Conservation (phyloP, 768 basidiomycete genomes). For the Boletus tylopilopsis region DNA sequence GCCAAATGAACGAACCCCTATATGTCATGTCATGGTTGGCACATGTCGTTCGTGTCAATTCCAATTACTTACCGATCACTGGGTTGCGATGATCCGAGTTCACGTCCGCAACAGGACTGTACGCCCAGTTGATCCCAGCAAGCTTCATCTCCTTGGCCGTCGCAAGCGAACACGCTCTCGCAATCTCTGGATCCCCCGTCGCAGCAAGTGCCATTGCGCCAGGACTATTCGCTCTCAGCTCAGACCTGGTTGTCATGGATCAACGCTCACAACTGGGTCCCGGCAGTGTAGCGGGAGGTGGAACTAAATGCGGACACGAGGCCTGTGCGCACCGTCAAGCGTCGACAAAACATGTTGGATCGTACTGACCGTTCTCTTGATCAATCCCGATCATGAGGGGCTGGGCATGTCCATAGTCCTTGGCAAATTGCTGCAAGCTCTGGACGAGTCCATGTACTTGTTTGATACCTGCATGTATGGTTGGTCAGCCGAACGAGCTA, state of each 20-base stretch:
- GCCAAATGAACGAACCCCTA: conserved; percentile 68
- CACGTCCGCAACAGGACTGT: conserved; percentile 68
- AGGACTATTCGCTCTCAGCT: conserved; percentile 40
- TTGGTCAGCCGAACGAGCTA: neutral
- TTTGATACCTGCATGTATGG: conserved; percentile 37
- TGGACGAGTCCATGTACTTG: conserved; percentile 48
- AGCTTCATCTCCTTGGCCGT: conserved; percentile 54
- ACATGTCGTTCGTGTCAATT: neutral
- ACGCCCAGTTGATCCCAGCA: conserved; percentile 69
- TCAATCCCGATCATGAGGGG: conserved; percentile 69
- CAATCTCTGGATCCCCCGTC: conserved; percentile 41
- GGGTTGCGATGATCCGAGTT: conserved; percentile 69
- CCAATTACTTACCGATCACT: conserved; percentile 52
- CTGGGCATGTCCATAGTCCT: conserved; percentile 48
- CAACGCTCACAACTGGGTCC: conserved; percentile 61
- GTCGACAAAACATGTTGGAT: neutral
- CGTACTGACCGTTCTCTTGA: conserved; percentile 62
- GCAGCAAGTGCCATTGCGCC: conserved; percentile 73
- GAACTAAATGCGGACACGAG: conserved; percentile 67
- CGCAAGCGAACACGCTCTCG: conserved; percentile 46
- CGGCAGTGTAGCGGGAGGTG: conserved; percentile 37
- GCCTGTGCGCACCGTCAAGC: conserved; percentile 35
- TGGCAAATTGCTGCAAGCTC: conserved; percentile 53
- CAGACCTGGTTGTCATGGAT: neutral
- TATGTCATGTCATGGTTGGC: neutral